These are phyloP conservation scores for barrel medic (Medicago truncatula) DNA, from an alignment of 306 rosid species.

Conservation along the genomic window DNA sequence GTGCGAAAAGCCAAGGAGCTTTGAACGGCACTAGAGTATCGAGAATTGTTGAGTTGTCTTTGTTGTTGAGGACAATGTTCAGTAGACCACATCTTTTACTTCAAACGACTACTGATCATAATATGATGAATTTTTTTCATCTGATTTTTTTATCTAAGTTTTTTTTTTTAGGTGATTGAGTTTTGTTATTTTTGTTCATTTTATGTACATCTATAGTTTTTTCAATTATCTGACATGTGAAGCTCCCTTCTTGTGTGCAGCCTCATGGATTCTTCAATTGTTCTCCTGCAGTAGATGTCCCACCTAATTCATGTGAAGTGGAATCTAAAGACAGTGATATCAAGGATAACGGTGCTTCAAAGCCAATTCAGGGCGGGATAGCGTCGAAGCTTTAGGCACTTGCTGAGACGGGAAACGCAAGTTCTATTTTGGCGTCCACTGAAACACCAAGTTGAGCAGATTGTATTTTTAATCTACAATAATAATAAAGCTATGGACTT, in stretches of 20 bases:
- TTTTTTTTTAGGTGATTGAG: background rate
- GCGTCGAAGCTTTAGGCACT: conserved; percentile 59
- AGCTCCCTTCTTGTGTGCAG: conserved; percentile 63
- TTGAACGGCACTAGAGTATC: background rate
- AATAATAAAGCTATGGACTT: background rate
- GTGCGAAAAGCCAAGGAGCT: background rate
- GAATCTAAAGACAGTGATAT: conserved; percentile 62
- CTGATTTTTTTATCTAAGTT: background rate
- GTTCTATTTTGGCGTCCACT: conserved; percentile 10
- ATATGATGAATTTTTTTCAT: background rate
- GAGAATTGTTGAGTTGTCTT: conserved; percentile 12
- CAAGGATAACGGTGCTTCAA: conserved; percentile 50
- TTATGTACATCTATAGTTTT: conserved; percentile 22
- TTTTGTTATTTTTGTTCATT: background rate
- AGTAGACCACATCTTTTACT: background rate
- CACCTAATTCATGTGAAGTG: conserved; percentile 68
- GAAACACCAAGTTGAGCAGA: conserved; percentile 21
- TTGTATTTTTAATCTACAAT: conserved; percentile 15
- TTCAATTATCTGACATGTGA: conserved; percentile 30
- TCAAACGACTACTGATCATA: conserved; percentile 14
- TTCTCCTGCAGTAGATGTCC: conserved; percentile 86
- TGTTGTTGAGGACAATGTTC: conserved; percentile 15
- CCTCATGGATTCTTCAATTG: conserved; percentile 96
- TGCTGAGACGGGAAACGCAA: background rate
- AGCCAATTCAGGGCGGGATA: conserved; percentile 53